Percentiles rank a stretch among this genome's conserved stretches.
These are phyloP conservation scores for Penicillium argentinense DNA, from an alignment of 495 filamentous ascomycete species.

Conservation along the genomic window DNA sequence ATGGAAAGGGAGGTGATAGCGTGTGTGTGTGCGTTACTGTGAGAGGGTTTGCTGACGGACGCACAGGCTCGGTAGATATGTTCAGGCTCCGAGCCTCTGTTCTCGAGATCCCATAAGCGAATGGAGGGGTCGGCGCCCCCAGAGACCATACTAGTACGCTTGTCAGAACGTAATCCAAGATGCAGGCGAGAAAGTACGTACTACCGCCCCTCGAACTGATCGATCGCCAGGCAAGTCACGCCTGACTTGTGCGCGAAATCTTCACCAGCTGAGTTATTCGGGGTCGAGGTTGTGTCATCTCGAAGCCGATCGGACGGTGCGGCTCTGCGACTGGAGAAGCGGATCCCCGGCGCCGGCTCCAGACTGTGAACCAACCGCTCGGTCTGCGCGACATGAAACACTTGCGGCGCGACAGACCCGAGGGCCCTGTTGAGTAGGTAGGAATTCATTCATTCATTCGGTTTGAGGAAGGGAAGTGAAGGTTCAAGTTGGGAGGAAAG, in stretches of 20 bases:
- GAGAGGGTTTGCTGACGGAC: slow-evolving; percentile 42
- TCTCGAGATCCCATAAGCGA: slow-evolving; percentile 80
- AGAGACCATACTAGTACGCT: slow-evolving; percentile 64
- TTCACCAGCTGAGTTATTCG: slow-evolving; percentile 28
- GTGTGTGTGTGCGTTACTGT: slow-evolving; percentile 61
- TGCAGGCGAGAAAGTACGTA: slow-evolving; percentile 36
- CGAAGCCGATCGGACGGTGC: slow-evolving; percentile 12
- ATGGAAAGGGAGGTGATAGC: slow-evolving; percentile 83
- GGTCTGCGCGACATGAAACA: slow-evolving; percentile 62
- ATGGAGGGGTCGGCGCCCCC: slow-evolving; percentile 79
- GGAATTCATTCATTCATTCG: slow-evolving; percentile 72
- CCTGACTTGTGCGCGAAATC: slow-evolving; percentile 70
- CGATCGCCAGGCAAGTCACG: slow-evolving; percentile 71
- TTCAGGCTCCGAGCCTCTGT: slow-evolving; percentile 33
- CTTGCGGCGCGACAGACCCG: slow-evolving; percentile 59
- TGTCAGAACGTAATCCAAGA: slow-evolving; percentile 10
- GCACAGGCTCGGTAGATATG: slow-evolving; percentile 52
- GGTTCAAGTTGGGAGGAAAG: background rate
- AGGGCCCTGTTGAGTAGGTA: slow-evolving; percentile 70
- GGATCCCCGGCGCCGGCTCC: slow-evolving; percentile 60
- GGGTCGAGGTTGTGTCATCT: slow-evolving; percentile 13
- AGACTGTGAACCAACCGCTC: slow-evolving; percentile 60
- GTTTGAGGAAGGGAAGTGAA: background rate
- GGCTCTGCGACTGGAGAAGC: slow-evolving; percentile 62
- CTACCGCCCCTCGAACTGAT: slow-evolving; percentile 76